Evolutionary conservation across 2,329 filamentous ascomycete genomes (phyloP), one percentile per base, ranked within the genome.

Genomic region (Colletotrichum sp.): DNA sequence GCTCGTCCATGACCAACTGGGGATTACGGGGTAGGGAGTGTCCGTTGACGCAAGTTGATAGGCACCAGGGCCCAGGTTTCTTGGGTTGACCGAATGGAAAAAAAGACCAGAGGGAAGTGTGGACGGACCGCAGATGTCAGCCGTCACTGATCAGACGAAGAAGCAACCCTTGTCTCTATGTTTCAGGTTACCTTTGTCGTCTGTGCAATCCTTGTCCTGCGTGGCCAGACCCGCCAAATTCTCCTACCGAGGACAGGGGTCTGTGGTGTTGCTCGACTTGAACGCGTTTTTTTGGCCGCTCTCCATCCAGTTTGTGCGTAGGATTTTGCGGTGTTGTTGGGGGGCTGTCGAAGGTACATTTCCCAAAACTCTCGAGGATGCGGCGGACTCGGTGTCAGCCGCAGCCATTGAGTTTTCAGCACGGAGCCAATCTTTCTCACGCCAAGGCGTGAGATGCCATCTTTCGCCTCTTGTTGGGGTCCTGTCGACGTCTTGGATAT

Each of bases 111-210:
- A 73, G 27, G 27, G 28, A 67, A 27, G 39, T 22, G 36, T 43
- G 62, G 55, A 39, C n/a, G 71, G 60, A 67, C 65, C 74, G 65
- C 71, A 66, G 74, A 61, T 74, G 66, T 39, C 70, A 74, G 60
- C 71, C 74, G 66, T 76, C 74, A 76, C 60, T 75, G 60, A 76
- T 76, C 74, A 75, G 74, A 76, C 71, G 74, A 70, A 75, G 55
- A 67, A 66, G 65, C 28, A 55, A 30, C 71, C 58, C 22, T 76
- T 69, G 65, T 36, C 28, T 76, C 65, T 69, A 66, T 77, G 75
- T 77, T 77, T 77, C 75, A 77, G 75, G 75, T 77, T 43, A 66
- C 73, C 60, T 76, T 34, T 34, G 55, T 30, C n/a, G 70, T 43
- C 74, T 43, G 73, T 76, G 73, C 69, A 28, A 76, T 65, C 72